phyloP scores from a whole-genome alignment of 1,284 basidiomycete genomes.

The Marasmius sp. region DNA sequence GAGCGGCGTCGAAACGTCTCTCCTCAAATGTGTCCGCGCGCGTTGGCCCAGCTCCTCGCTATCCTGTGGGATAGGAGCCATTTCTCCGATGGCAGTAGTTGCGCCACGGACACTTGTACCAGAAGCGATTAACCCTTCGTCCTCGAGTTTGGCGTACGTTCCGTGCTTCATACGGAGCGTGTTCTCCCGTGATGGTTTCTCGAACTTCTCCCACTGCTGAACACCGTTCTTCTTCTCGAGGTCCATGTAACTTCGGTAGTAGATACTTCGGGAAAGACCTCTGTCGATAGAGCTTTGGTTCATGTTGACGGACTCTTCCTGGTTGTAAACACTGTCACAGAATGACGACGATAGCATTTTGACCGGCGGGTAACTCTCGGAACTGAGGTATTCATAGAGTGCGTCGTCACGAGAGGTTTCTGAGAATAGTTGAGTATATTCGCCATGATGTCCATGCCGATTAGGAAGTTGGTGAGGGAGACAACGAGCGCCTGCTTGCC shows the following conservation, averaged over 20 bases:
- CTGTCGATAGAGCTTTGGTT: no score
- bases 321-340: slow-evolving; percentile 99
- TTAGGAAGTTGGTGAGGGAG: slow-evolving; percentile 95
- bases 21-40: slow-evolving; percentile 85
- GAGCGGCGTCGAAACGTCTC: slow-evolving; percentile 95
- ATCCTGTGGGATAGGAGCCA: slow-evolving; percentile 94
- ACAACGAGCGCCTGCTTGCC: slow-evolving; percentile 99
- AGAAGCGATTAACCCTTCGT: slow-evolving; percentile 93
- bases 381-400: slow-evolving; percentile 98
- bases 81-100: slow-evolving; percentile 99
- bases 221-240: slow-evolving; percentile 97
- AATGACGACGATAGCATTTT: slow-evolving; percentile 98
- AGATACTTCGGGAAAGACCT: slow-evolving; percentile 97
- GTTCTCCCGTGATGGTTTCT: slow-evolving; percentile 92
- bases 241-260: slow-evolving; percentile 99
- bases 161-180: slow-evolving; percentile 98
- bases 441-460: slow-evolving; percentile 99
- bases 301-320: slow-evolving; percentile 99
- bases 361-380: slow-evolving; percentile 95
- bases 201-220: slow-evolving; percentile 93
- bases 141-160: slow-evolving; percentile 97
- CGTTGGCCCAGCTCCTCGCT: no score
- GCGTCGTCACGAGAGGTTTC: slow-evolving; percentile 96
- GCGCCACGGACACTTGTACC: slow-evolving; percentile 95
- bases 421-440: slow-evolving; percentile 99